Percentiles rank a stretch among this genome's conserved stretches.
Conservation (phyloP, 495 filamentous ascomycete genomes). For the Hyaloscypha hepaticicola region DNA sequence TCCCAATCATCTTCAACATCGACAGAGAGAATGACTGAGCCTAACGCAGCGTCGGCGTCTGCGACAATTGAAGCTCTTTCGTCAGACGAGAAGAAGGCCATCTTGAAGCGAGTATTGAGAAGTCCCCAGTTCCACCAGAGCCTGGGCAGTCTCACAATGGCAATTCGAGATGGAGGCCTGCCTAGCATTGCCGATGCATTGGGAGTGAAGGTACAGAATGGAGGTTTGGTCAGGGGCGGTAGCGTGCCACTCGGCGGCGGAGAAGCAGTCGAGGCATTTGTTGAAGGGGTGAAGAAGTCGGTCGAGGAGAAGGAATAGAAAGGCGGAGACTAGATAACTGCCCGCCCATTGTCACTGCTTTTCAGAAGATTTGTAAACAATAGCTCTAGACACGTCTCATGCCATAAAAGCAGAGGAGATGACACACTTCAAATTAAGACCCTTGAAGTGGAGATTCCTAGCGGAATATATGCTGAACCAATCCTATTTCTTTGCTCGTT, state of each 20-base stretch:
- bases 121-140: slow-evolving; percentile 92
- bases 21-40: slow-evolving; percentile 48
- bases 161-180: slow-evolving; percentile 88
- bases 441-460: too few species aligned
- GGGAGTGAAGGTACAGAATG: slow-evolving; percentile 73
- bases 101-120: slow-evolving; percentile 79
- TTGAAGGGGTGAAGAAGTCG: slow-evolving; percentile 79
- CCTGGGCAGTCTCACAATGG: slow-evolving; percentile 76
- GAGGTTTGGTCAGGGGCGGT: slow-evolving; percentile 72
- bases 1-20: slow-evolving; percentile 60
- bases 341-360: not conserved
- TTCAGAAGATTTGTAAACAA: not conserved
- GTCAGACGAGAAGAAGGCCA: slow-evolving; percentile 72
- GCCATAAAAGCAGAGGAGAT: not conserved
- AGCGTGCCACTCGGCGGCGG: slow-evolving; percentile 83
- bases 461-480: too few species aligned
- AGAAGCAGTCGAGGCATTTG: slow-evolving; percentile 85
- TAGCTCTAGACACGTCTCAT: not conserved
- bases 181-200: slow-evolving; percentile 87
- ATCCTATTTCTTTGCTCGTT: too few species aligned
- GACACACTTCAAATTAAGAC: not conserved
- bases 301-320: slow-evolving; percentile 52
- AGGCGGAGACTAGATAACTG: not conserved
- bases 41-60: slow-evolving; percentile 61
- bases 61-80: slow-evolving; percentile 75